Conservation (phyloP, 345 rosid genomes). For the Aquilaria sinensis region DNA sequence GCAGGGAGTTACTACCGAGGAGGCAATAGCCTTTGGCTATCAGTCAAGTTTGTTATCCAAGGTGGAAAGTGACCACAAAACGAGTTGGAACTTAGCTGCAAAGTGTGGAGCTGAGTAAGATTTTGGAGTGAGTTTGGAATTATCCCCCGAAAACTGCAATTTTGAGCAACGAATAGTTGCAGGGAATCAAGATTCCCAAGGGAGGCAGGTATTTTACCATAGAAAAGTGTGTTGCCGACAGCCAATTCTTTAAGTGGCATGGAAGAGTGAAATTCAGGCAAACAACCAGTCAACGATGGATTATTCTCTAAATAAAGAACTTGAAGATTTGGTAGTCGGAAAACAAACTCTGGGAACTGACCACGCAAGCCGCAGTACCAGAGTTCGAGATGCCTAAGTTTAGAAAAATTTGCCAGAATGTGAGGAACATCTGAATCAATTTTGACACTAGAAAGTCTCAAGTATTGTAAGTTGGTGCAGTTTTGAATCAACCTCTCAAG, state of each 20-base stretch:
- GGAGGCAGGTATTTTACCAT: background rate
- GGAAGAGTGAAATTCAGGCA: background rate
- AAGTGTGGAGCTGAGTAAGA: background rate
- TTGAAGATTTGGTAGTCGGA: background rate
- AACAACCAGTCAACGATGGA: background rate
- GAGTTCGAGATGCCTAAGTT: too few relatives aligned
- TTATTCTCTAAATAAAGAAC: background rate
- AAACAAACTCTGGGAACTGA: background rate
- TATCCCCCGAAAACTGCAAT: background rate
- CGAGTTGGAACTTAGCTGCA: background rate
- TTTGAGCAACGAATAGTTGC: background rate
- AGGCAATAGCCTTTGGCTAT: too few relatives aligned
- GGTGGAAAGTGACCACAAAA: background rate
- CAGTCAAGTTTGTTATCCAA: background rate
- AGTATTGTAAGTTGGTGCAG: conserved; percentile 2
- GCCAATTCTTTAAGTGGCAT: background rate
- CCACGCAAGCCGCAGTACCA: background rate
- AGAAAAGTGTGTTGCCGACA: background rate
- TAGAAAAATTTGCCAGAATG: background rate
- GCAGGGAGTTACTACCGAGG: too few relatives aligned
- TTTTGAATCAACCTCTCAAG: background rate
- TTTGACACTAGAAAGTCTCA: background rate
- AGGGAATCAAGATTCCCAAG: background rate
- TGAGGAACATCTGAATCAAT: background rate
- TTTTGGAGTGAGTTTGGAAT: background rate